These are phyloP conservation scores for Populus hybrid DNA, from an alignment of 441 rosid species.

Conservation along the genomic window DNA sequence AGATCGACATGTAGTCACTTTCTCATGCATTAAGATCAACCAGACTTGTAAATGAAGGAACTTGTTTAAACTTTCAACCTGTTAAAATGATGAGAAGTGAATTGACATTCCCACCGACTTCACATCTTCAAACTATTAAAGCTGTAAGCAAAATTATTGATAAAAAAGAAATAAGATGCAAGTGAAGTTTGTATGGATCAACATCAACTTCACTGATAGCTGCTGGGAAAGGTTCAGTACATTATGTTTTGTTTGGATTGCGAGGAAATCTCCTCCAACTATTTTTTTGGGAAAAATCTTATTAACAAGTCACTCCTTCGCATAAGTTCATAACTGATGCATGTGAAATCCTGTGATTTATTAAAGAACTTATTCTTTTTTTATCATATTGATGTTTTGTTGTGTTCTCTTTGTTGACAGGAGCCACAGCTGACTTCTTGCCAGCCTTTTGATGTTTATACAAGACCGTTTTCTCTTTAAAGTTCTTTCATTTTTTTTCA, in stretches of 20 bases:
- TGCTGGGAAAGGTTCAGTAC: too few relatives aligned
- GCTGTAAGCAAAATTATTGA: neutral
- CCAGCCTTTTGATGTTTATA: constrained; percentile 71
- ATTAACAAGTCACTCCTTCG: neutral
- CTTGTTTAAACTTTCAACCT: neutral
- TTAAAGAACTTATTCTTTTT: neutral
- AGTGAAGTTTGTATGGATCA: neutral
- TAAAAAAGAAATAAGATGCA: neutral
- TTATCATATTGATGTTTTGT: neutral
- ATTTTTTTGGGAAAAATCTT: neutral
- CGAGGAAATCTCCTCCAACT: neutral
- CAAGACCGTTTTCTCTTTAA: constrained; percentile 67
- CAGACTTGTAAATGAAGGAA: neutral
- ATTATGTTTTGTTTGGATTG: neutral
- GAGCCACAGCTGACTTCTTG: constrained; percentile 82
- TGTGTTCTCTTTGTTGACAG: constrained; percentile 37
- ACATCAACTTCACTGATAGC: neutral
- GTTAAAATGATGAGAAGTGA: neutral
- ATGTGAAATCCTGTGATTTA: neutral
- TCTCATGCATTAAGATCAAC: neutral
- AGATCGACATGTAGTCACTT: neutral
- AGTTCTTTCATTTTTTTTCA: neutral
- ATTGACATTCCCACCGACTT: too few relatives aligned
- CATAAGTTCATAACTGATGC: neutral
- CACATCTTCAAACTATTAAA: neutral